Evolutionary conservation across 441 rosid species (phyloP).

Genomic region (Pelargonium fulgidum): DNA sequence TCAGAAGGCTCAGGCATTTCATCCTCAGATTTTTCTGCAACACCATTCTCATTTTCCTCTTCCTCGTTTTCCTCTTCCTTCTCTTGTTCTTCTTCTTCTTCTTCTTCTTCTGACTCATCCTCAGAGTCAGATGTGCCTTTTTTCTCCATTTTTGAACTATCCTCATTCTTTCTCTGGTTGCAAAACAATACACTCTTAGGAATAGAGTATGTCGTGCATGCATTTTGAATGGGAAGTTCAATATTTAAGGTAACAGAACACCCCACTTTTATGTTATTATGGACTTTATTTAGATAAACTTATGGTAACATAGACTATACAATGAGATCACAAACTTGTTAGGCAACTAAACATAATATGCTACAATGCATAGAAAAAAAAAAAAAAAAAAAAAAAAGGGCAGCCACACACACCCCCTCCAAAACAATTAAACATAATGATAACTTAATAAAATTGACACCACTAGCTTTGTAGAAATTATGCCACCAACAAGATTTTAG

Average conservation of each 20-base stretch:
- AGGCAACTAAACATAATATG: neutral
- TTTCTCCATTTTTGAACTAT: slow-evolving; percentile 32
- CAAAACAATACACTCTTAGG: slow-evolving; percentile 12
- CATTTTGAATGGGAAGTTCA: neutral
- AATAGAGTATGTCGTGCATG: neutral
- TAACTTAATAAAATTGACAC: neutral
- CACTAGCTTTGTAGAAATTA: neutral
- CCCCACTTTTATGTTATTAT: neutral
- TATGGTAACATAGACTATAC: neutral
- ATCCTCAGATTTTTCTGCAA: slow-evolving; percentile 59
- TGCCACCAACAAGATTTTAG: neutral
- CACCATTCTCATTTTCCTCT: slow-evolving; percentile 61
- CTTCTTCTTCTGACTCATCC: slow-evolving; percentile 13
- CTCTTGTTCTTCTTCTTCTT: slow-evolving; percentile 29
- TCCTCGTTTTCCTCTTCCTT: slow-evolving; percentile 40
- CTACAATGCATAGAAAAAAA: neutral
- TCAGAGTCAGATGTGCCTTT: slow-evolving; percentile 4
- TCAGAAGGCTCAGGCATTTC: slow-evolving; percentile 51
- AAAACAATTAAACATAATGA: neutral
- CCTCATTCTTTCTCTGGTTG: slow-evolving; percentile 50
- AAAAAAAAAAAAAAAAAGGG: too few species aligned
- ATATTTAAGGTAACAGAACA: neutral
- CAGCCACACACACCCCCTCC: neutral
- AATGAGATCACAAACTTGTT: neutral
- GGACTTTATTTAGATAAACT: neutral